Conservation (phyloP, 176 grass and related monocot species). For the Aechmea fasciata region DNA sequence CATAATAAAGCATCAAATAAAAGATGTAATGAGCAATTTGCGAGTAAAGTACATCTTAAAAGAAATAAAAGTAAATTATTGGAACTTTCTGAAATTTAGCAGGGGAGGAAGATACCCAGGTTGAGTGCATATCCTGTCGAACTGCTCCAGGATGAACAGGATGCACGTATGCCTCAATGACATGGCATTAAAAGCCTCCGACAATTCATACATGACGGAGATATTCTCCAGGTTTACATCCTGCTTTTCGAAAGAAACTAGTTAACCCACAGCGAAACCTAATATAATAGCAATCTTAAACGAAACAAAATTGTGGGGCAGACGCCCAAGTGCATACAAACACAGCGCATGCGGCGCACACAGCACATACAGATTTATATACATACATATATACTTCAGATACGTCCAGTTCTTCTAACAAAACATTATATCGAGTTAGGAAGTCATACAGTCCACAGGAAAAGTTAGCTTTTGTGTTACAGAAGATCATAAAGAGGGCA, state of each 20-base stretch:
- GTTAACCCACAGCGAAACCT: constrained; percentile 25
- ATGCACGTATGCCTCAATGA: constrained; percentile 94
- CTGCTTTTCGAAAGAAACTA: constrained; percentile 29
- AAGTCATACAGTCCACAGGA: no score
- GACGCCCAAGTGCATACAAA: no score
- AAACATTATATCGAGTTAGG: no score
- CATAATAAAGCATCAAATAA: constrained; percentile 14
- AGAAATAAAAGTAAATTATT: not conserved
- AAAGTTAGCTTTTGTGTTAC: no score
- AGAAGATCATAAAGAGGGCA: no score
- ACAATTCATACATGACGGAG: constrained; percentile 91
- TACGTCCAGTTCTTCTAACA: no score
- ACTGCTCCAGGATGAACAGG: constrained; percentile 90
- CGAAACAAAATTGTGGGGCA: no score
- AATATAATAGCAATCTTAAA: not conserved
- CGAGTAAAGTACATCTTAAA: not conserved
- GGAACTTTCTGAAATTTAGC: not conserved
- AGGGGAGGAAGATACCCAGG: constrained; percentile 42
- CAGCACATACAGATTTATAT: no score
- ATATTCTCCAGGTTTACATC: constrained; percentile 87
- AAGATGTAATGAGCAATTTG: constrained; percentile 1
- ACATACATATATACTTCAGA: no score
- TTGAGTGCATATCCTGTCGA: constrained; percentile 70
- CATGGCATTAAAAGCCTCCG: constrained; percentile 84
- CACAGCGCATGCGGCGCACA: no score